Evolutionary conservation across 2,329 filamentous ascomycete genomes (phyloP).

Genomic region (Ophiostoma pallidulum): DNA sequence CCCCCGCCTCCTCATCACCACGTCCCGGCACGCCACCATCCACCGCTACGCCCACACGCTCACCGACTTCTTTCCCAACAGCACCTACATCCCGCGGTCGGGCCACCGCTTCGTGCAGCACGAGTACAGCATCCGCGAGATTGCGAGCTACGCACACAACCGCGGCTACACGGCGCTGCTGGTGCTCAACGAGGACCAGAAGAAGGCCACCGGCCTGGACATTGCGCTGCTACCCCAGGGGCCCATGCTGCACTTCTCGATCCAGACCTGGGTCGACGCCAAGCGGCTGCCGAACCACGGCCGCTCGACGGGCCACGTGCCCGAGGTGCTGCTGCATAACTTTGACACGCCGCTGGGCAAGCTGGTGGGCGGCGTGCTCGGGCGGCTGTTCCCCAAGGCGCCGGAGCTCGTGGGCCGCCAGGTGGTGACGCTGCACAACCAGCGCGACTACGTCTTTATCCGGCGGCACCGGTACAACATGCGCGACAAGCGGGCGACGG

Average conservation of each 20-base stretch:
- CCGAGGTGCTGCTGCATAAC: conserved; percentile 83
- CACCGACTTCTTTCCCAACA: conserved; percentile 75
- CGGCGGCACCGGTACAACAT: conserved; percentile 87
- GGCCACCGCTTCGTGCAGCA: conserved; percentile 67
- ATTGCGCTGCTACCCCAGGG: conserved; percentile 76
- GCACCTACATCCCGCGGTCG: conserved; percentile 76
- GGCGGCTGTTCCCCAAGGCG: conserved; percentile 65
- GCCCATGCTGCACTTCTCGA: conserved; percentile 86
- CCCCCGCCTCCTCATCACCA: conserved; percentile 69
- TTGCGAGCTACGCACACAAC: conserved; percentile 73
- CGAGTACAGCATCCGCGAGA: conserved; percentile 89
- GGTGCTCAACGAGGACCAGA: conserved; percentile 81
- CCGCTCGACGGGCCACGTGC: conserved; percentile 81
- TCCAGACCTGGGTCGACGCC: conserved; percentile 84
- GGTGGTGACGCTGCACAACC: conserved; percentile 87
- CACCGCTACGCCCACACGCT: conserved; percentile 75
- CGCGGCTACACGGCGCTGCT: conserved; percentile 76
- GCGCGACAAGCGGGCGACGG: conserved; percentile 73
- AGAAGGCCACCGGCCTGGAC: conserved; percentile 72
- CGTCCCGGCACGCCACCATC: conserved; percentile 77
- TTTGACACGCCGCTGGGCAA: conserved; percentile 90
- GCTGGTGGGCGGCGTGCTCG: conserved; percentile 76
- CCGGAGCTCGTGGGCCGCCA: conserved; percentile 70
- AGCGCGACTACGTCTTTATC: conserved; percentile 93
- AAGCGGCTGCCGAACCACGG: conserved; percentile 81